A percentile compares a stretch with the other conserved stretches of the same genome.
Conservation (phyloP, 495 filamentous ascomycete genomes). For the Xylaria acuta region DNA sequence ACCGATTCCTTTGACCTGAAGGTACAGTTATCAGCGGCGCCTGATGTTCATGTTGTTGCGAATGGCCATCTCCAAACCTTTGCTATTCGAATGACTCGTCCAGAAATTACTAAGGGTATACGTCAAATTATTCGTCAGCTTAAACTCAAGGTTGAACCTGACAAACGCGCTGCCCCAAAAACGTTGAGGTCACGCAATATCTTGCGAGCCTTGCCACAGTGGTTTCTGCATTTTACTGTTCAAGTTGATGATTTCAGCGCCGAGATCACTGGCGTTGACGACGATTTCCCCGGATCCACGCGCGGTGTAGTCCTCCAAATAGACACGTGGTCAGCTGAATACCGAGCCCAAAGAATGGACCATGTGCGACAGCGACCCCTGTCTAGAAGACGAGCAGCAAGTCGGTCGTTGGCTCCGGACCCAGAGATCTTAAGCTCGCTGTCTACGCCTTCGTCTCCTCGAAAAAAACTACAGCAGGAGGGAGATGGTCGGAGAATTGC, state of each 20-base stretch:
- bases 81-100: slow-evolving; percentile 85
- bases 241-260: slow-evolving; percentile 87
- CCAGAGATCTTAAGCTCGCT: slow-evolving; percentile 62
- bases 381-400: slow-evolving; percentile 64
- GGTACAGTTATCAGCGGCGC: slow-evolving; percentile 80
- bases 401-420: slow-evolving; percentile 63
- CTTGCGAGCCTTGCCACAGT: slow-evolving; percentile 76
- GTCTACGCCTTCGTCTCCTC: slow-evolving; percentile 65
- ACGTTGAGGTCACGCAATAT: slow-evolving; percentile 64
- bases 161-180: slow-evolving; percentile 60
- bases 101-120: slow-evolving; percentile 90
- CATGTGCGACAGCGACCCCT: slow-evolving; percentile 52
- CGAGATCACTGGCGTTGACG: slow-evolving; percentile 89
- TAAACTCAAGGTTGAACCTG: slow-evolving; percentile 63
- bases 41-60: slow-evolving; percentile 81
- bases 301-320: slow-evolving; percentile 85
- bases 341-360: slow-evolving; percentile 79
- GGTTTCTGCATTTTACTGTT: slow-evolving; percentile 83
- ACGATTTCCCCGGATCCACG: slow-evolving; percentile 75
- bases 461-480: slow-evolving; percentile 59
- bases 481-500: slow-evolving; percentile 86
- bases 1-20: slow-evolving; percentile 88
- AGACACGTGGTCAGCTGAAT: slow-evolving; percentile 90
- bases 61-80: slow-evolving; percentile 85
- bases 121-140: slow-evolving; percentile 89